Conservation (phyloP, 163 green algal species). For the Volvox carteri region DNA sequence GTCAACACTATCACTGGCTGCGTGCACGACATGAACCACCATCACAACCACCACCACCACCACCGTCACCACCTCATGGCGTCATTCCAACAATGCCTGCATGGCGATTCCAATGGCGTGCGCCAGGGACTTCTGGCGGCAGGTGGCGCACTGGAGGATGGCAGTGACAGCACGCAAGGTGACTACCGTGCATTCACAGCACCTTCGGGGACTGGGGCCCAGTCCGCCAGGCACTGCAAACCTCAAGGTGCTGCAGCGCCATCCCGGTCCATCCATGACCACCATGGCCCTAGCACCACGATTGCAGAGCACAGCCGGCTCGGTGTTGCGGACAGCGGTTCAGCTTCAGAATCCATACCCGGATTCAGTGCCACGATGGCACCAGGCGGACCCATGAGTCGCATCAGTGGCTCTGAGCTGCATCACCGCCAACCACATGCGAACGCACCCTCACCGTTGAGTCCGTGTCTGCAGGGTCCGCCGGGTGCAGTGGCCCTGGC, state of each 20-base stretch:
- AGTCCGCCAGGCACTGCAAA: too few relatives aligned
- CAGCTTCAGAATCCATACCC: neutral
- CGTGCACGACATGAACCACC: neutral
- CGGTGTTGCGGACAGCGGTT: neutral
- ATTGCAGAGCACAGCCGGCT: neutral
- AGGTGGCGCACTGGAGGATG: neutral
- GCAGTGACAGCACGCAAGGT: too few relatives aligned
- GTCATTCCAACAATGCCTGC: neutral
- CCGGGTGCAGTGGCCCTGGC: neutral
- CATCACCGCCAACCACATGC: constrained; percentile 12
- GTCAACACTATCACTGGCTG: neutral
- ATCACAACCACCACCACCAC: neutral
- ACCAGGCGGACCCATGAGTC: neutral
- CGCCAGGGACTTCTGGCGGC: constrained; percentile 19
- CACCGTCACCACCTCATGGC: constrained; percentile 6
- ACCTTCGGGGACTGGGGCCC: too few relatives aligned
- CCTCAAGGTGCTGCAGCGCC: too few relatives aligned
- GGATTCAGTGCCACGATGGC: neutral
- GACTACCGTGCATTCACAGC: too few relatives aligned
- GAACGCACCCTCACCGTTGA: neutral
- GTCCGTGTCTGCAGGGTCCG: neutral
- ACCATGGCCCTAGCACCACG: neutral
- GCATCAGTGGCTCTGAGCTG: neutral
- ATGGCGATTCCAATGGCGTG: neutral
- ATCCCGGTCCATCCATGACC: too few relatives aligned